Evolutionary conservation across 1,139 yeast genomes (phyloP), one percentile per base, ranked within the genome.

Genomic region (Suhomyces chickasaworum): DNA sequence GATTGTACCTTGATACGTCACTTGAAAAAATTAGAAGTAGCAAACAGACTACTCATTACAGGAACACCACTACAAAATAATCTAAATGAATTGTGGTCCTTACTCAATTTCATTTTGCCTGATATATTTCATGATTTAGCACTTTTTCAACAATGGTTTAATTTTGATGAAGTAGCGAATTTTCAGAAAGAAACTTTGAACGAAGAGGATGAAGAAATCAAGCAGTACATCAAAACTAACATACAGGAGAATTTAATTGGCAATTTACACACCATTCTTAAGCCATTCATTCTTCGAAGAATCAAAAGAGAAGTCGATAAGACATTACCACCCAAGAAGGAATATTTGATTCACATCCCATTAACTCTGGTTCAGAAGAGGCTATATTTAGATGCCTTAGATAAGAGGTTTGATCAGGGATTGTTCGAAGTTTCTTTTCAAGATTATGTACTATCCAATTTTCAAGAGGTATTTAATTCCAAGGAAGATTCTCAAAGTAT

Each of bases 1-100:
- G 83, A 90, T 55, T 87, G 96, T 61, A 71, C 83, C 53, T 71
- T 91, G 51, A 85, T 91, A 45, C 77, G 77, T 46, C 83, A 83
- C 51, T 73, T 91, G 53, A 90, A 89, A 58, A 77, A 75, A 53
- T 73, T 89, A 27, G 71, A 79, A 29, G 83, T 84, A 0, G 71
- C 80, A 1, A 91, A 91, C 59, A 71, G 97, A 50, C 68, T 91
- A 42, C 68, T 91, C 33, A 70, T 91, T 13, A 91, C 98, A 0
- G 98, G 98, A 15, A 91, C 99, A 0, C 98, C 99, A 0, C 69
- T 91, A 40, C 99, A 91, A 62, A 91, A 91, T 61, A 91, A 90
- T 59, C 69, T 91, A 46, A 80, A 85, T 43, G 99, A 91, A 64
- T 69, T 91, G 35, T 91, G 98, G 98, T 86, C 96, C 0, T 70